A percentile compares a stretch with the other conserved stretches of the same genome.
Conservation (phyloP, 805 yeast species). For the Tetrapisispora taiwanensis region DNA sequence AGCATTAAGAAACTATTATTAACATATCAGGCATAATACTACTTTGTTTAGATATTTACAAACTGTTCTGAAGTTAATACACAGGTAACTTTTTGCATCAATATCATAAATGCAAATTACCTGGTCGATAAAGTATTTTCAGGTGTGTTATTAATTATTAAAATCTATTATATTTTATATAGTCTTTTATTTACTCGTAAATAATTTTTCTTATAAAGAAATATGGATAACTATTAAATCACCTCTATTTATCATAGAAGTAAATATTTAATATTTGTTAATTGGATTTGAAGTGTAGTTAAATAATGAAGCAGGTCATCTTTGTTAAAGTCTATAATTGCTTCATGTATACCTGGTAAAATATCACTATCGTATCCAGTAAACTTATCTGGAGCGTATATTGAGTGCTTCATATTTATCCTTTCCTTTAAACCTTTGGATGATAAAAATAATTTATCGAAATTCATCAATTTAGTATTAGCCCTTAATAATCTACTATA, state of each 20-base stretch:
- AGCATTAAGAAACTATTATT: too few relatives aligned
- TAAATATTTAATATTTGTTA: conserved; percentile 17
- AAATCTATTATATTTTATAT: too few relatives aligned
- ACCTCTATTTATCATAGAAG: conserved; percentile 13
- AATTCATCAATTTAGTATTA: conserved; percentile 42
- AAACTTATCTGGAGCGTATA: conserved; percentile 48
- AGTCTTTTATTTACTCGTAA: background rate
- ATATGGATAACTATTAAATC: too few relatives aligned
- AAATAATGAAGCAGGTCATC: conserved; percentile 37
- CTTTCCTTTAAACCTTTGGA: conserved; percentile 39
- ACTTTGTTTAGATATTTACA: too few relatives aligned
- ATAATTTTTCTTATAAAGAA: too few relatives aligned
- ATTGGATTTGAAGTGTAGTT: conserved; percentile 32
- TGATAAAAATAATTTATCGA: conserved; percentile 46
- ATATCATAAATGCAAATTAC: too few relatives aligned
- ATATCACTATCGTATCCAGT: conserved; percentile 44
- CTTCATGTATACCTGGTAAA: conserved; percentile 52
- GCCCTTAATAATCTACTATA: conserved; percentile 47
- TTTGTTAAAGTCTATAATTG: conserved; percentile 38
- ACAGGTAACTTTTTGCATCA: too few relatives aligned
- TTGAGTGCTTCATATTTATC: conserved; percentile 53
- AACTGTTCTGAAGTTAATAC: too few relatives aligned
- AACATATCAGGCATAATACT: too few relatives aligned
- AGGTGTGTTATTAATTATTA: background rate
- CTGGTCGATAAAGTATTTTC: too few relatives aligned